Base-by-base conservation (phyloP, 225 moss, liverwort and hornwort genomes). In the Antitrichia curtipendula region DNA sequence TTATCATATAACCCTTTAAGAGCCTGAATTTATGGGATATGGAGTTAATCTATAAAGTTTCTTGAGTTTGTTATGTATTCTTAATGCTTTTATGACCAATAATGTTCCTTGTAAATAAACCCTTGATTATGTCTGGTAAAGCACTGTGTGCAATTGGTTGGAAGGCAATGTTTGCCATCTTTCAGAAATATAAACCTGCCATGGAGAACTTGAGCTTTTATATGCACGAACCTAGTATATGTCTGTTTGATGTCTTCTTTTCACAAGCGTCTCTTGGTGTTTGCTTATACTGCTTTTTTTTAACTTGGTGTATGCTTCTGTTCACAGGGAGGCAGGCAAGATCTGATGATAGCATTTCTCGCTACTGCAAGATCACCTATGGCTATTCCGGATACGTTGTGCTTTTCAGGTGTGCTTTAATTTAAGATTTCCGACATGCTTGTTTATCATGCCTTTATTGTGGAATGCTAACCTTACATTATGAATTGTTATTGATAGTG, bases 291-390 rank as follows among this genome's bases (percentile, higher is more conserved):
- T 34, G 3, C 25, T 50, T 60, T 77, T 57, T 78, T 45, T 74
- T 49, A 78, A 83, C 54, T 75, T 82, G 41, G 50, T 70, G 59
- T 61, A 25, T 57, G 45, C 40, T 68, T 88, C 18, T 81, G 31
- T 82, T 87, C 47, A n/a, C 90, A 97, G 97, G 97, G 96, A 88
- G 94, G 94, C 88, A 93, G 94, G 69, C 94, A 91, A 89, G 91
- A 88, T 88, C 89, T 91, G 88, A 93, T 93, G 85, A 90, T 97
- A 84, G 93, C 96, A 65, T 98, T 98, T 87, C 94, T 98, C 57
- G 98, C 95, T 25, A 95, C 95, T 84, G 94, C 98, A 63, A 95
- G 93, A 86, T 90, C 95, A 84, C 94, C 98, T 85, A 97, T 91
- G 89, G 90, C 96, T 71, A 92, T 98, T 92, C 96, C 98, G 81